Evolutionary conservation across 805 yeast genomes (phyloP), one percentile per base, ranked within the genome.

Genomic region (Wickerhamomyces canadensis): DNA sequence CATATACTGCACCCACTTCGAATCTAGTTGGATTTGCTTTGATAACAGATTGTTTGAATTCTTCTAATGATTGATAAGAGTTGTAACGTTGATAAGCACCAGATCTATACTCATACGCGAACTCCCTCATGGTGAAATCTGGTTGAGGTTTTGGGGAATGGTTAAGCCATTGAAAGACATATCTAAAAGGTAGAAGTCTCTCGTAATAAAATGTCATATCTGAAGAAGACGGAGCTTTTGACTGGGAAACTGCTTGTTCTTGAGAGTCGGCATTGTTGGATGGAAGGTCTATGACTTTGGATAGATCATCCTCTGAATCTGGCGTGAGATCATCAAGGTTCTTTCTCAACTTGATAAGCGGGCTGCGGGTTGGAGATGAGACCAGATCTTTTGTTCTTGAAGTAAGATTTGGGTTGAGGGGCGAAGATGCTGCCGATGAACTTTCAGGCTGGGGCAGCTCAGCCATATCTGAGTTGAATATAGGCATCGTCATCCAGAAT

Each of bases 21-120:
- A 93, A 93, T 59, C 98, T 80, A 25, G 84, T 78, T 1, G 98
- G 98, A 41, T 78, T 77, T 13, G 86, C 74, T 34, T 65, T 70
- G 16, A 81, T 70, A 4, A 89, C 91, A 11, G 84, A 77, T n/a
- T 72, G 65, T 53, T 84, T 85, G 62, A 93, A 86, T 33, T 84
- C 95, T 30, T 77, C 84, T 17, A 67, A 68, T 4, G 73, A 64
- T 1, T 64, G 61, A 49, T 72, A 93, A 1, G 96, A 84, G 53
- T 82, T 83, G 64, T 89, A 91, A 48, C 98, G 82, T 48, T 85
- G 83, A 56, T 91, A 93, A 1, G 88, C 93, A 13, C 94, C 97
- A 22, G 85, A 76, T 46, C 83, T 72, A 52, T 82, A 79, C 41
- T 91, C 96, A 67, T 83, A 87, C 3, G 98, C 98, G 57, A 93